These are phyloP conservation scores for Nicotiana tomentosiformis DNA, from an alignment of 257 asterid species.

Conservation along the genomic window DNA sequence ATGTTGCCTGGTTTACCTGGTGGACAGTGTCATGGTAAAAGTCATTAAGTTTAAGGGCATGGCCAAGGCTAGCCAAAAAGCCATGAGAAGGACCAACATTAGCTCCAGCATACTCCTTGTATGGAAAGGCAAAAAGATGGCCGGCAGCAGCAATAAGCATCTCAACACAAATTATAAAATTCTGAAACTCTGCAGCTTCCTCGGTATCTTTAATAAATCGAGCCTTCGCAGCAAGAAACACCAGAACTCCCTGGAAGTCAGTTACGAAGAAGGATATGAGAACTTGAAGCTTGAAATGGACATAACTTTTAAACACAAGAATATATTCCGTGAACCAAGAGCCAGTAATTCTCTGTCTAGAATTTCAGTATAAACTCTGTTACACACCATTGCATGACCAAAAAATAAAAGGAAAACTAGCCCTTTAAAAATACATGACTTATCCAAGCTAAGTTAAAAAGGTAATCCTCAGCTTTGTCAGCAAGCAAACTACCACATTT, in stretches of 20 bases:
- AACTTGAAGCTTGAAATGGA: not conserved
- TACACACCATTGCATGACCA: not conserved
- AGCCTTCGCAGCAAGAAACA: conserved; percentile 92
- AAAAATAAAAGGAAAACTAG: not conserved
- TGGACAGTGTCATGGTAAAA: conserved; percentile 94
- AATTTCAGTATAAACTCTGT: not conserved
- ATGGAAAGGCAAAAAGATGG: conserved; percentile 89
- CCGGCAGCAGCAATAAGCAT: conserved; percentile 95
- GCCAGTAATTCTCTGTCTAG: not conserved
- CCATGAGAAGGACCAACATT: conserved; percentile 67
- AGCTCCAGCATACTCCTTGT: conserved; percentile 96
- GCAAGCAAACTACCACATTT: not conserved
- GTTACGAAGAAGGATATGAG: not conserved
- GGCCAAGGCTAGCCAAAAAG: conserved; percentile 76
- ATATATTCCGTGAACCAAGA: not conserved
- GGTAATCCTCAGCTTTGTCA: not conserved
- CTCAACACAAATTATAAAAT: conserved; percentile 84
- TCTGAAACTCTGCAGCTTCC: conserved; percentile 92
- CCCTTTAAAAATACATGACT: not conserved
- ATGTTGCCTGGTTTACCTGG: conserved; percentile 46
- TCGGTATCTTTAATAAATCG: conserved; percentile 59
- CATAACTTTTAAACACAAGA: not conserved
- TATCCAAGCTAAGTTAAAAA: not conserved
- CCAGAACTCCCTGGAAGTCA: conserved; percentile 71
- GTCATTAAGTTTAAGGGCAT: conserved; percentile 80